A percentile compares a stretch with the other conserved stretches of the same genome.
These are phyloP conservation scores for Coemansia sp. DNA, from an alignment of 192 early-diverging fungal species.

Conservation along the genomic window DNA sequence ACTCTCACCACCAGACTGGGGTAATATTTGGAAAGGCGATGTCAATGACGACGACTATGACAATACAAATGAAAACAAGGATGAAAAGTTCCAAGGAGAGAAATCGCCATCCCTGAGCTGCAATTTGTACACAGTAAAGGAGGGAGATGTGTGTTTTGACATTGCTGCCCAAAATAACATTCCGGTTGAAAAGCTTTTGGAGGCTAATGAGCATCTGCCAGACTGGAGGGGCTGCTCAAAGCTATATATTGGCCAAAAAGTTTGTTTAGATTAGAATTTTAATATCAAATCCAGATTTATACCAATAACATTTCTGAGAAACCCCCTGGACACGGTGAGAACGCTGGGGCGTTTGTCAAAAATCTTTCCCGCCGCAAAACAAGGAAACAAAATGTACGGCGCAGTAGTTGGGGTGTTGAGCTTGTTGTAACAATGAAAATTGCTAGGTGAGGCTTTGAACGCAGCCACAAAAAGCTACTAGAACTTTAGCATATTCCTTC, in stretches of 20 bases:
- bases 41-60: background rate
- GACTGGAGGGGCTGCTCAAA: constrained; percentile 32
- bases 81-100: background rate
- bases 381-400: too few relatives aligned
- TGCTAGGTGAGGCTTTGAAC: too few relatives aligned
- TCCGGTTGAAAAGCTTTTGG: constrained; percentile 19
- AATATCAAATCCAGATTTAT: too few relatives aligned
- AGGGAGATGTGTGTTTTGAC: constrained; percentile 38
- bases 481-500: too few relatives aligned
- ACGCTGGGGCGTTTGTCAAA: too few relatives aligned
- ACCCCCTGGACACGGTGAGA: too few relatives aligned
- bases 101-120: constrained; percentile 6
- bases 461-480: too few relatives aligned
- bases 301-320: too few relatives aligned
- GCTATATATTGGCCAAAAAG: constrained; percentile 24
- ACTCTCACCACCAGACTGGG: constrained; percentile 1
- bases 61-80: background rate
- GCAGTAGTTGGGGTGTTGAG: too few relatives aligned
- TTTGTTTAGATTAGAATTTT: constrained; percentile 21
- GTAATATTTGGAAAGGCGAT: constrained; percentile 4
- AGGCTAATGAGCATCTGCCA: constrained; percentile 13
- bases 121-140: constrained; percentile 27
- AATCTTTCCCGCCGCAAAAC: too few relatives aligned
- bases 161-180: constrained; percentile 19
- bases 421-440: too few relatives aligned